Evolutionary conservation across 129 eudicot species (phyloP).

Genomic region (Helichrysum umbraculigerum): DNA sequence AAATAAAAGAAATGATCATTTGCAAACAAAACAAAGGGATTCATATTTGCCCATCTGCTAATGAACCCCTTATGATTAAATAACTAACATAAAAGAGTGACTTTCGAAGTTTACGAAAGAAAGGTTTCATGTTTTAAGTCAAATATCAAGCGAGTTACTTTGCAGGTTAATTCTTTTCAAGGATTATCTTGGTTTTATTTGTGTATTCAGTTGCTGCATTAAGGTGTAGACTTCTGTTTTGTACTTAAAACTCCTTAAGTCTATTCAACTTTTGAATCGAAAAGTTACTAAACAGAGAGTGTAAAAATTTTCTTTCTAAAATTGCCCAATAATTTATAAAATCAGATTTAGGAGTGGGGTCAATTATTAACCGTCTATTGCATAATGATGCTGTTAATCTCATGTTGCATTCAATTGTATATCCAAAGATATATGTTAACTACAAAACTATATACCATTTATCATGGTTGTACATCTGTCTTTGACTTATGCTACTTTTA

Average conservation of each 20-base stretch:
- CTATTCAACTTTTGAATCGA: background rate
- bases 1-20: background rate
- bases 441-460: background rate
- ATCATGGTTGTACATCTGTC: conserved; percentile 22
- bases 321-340: background rate
- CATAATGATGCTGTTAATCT: background rate
- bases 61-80: background rate
- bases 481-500: conserved; percentile 12
- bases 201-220: background rate
- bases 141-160: background rate
- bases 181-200: background rate
- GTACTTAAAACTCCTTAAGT: background rate
- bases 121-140: background rate
- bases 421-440: background rate
- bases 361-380: background rate
- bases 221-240: background rate
- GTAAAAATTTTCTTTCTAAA: background rate
- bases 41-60: background rate
- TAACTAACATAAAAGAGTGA: background rate
- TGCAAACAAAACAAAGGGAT: background rate
- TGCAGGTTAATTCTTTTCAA: background rate
- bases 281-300: background rate
- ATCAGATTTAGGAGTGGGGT: background rate
- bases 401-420: conserved; percentile 15
- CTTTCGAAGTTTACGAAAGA: background rate